Percentiles rank a stretch among this genome's conserved stretches.
Evolutionary conservation across 2,329 filamentous ascomycete species (phyloP).

Genomic region (Cercospora janseana): DNA sequence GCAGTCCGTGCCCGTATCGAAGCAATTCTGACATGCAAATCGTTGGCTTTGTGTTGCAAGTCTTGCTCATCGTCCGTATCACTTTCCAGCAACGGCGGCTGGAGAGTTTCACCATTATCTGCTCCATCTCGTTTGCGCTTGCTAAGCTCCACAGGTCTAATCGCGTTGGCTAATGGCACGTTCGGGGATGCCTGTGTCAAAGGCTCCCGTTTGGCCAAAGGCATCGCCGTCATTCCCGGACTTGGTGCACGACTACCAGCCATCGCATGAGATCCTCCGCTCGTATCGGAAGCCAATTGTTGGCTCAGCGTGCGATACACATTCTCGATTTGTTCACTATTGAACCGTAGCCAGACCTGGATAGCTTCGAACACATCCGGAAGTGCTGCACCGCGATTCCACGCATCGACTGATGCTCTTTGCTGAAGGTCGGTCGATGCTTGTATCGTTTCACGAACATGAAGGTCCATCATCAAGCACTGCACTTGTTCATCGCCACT

Average conservation of each 20-base stretch:
- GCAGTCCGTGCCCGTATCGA: constrained; percentile 19
- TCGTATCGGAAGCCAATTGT: background rate
- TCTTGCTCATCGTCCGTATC: constrained; percentile 21
- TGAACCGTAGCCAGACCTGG: background rate
- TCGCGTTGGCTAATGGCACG: background rate
- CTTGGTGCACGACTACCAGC: background rate
- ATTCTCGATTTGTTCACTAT: background rate
- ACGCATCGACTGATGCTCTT: background rate
- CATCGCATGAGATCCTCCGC: background rate
- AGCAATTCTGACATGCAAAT: constrained; percentile 17
- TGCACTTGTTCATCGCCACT: background rate
- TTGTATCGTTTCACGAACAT: background rate
- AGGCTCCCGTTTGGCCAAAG: background rate
- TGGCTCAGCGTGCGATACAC: background rate
- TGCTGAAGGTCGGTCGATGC: background rate
- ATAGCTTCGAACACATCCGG: too few relatives aligned
- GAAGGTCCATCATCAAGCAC: constrained; percentile 1
- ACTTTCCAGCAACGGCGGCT: background rate
- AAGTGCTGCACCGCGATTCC: too few relatives aligned
- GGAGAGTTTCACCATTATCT: background rate
- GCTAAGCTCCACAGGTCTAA: background rate
- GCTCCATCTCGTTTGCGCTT: constrained; percentile 10
- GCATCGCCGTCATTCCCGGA: background rate
- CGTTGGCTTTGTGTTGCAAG: constrained; percentile 15
- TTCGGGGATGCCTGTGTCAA: background rate